These are phyloP conservation scores for Sonneratia caseolaris DNA, from an alignment of 345 rosid genomes.

Conservation along the genomic window DNA sequence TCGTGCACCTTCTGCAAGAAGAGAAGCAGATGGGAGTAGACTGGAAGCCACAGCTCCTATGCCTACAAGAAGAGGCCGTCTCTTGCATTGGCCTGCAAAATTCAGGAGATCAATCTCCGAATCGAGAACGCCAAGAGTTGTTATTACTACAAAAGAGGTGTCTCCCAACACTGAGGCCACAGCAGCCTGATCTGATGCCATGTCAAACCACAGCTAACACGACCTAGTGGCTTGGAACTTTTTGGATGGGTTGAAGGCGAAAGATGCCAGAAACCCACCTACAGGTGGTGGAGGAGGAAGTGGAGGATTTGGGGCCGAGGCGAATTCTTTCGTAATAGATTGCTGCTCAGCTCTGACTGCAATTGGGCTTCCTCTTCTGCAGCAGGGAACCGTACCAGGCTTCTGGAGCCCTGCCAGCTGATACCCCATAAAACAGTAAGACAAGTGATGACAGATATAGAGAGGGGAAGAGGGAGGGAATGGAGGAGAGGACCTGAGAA, in stretches of 20 bases:
- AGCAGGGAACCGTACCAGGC: neutral
- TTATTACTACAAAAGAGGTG: too few species aligned
- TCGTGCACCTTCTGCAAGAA: slow-evolving; percentile 59
- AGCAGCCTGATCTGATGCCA: too few species aligned
- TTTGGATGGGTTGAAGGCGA: neutral
- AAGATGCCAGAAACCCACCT: neutral
- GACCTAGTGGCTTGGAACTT: neutral
- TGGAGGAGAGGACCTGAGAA: neutral
- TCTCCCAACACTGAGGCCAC: too few species aligned
- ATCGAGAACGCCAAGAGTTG: too few species aligned
- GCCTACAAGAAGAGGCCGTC: slow-evolving; percentile 53
- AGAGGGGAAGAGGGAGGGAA: neutral
- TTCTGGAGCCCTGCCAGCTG: neutral
- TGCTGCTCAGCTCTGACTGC: neutral
- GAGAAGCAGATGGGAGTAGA: slow-evolving; percentile 35
- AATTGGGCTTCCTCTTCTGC: neutral
- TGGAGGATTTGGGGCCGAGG: neutral
- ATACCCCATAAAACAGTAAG: neutral
- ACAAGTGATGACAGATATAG: neutral
- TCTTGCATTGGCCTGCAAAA: slow-evolving; percentile 36
- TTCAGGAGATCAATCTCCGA: too few species aligned
- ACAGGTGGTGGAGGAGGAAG: neutral
- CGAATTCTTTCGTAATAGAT: neutral
- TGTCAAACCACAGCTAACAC: too few species aligned
- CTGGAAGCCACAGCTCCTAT: slow-evolving; percentile 47